phyloP scores from a whole-genome alignment of 2,329 filamentous ascomycete genomes.

The Aspergillus uvarum region DNA sequence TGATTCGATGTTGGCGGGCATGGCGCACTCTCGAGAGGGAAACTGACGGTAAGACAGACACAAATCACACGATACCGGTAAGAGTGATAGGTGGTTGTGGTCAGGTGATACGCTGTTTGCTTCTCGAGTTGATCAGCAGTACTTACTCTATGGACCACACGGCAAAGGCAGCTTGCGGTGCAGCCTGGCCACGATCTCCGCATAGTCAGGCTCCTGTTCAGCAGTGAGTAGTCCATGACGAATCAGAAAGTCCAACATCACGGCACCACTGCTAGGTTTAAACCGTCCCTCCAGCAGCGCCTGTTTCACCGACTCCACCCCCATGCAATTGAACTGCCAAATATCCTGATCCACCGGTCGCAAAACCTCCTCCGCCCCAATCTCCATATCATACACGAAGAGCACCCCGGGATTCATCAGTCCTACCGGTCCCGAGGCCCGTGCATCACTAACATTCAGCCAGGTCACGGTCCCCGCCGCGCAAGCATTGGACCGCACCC shows the following conservation, averaged over 20 bases:
- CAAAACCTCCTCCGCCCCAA: conserved; percentile 1
- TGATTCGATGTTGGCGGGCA: too few species aligned
- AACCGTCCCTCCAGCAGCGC: conserved; percentile 4
- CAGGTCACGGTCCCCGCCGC: conserved; percentile 11
- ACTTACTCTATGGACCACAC: background rate
- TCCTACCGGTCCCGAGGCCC: conserved; percentile 6
- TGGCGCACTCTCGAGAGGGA: too few species aligned
- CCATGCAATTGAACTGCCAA: conserved; percentile 1
- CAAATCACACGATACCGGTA: too few species aligned
- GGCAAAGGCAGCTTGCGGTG: conserved; percentile 13
- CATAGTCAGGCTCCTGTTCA: conserved; percentile 7
- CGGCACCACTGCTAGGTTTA: conserved; percentile 8
- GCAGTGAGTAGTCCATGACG: conserved; percentile 10
- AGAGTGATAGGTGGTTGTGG: background rate
- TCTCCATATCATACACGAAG: conserved; percentile 13
- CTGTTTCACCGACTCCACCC: background rate
- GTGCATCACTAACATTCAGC: conserved; percentile 10
- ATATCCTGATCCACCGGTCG: conserved; percentile 10
- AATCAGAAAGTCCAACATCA: conserved; percentile 13
- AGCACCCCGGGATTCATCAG: conserved; percentile 12
- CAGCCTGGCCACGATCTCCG: conserved; percentile 10
- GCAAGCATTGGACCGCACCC: background rate
- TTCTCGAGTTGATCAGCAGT: too few species aligned
- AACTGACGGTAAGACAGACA: too few species aligned
- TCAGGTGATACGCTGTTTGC: too few species aligned